Evolutionary conservation across 441 rosid species (phyloP).

Genomic region (Euphorbia celastroides): DNA sequence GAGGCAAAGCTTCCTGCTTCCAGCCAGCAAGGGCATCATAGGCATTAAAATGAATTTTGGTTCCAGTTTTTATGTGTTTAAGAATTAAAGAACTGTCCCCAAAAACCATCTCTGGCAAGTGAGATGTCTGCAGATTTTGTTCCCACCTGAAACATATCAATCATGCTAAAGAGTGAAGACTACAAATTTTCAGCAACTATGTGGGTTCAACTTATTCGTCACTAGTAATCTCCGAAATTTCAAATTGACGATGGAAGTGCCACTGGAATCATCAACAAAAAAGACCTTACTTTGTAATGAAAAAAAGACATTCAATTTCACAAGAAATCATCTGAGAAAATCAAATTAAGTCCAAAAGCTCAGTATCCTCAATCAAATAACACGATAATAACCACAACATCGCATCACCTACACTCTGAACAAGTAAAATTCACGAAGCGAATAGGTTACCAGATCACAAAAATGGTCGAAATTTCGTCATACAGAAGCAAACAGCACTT

Average conservation of each 20-base stretch:
- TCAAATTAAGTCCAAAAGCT: not conserved
- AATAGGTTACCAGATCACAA: not conserved
- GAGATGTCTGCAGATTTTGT: conserved; percentile 66
- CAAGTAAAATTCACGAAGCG: not conserved
- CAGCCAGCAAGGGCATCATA: conserved; percentile 84
- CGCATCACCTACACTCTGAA: not conserved
- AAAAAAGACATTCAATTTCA: not conserved
- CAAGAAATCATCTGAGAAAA: not conserved
- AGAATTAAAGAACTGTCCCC: conserved; percentile 69
- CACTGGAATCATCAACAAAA: not conserved
- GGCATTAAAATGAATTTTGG: conserved; percentile 72
- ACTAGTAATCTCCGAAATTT: not conserved
- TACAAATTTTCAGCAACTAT: not conserved
- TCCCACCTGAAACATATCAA: conserved; percentile 65
- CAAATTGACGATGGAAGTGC: not conserved
- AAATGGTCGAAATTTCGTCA: too few relatives aligned
- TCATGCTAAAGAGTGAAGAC: not conserved
- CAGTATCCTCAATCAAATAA: not conserved
- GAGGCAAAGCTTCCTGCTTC: conserved; percentile 81
- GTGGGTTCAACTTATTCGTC: not conserved
- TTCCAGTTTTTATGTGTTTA: conserved; percentile 48
- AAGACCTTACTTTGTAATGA: not conserved
- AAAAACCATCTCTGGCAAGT: conserved; percentile 90
- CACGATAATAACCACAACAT: not conserved
- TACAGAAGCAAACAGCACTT: too few relatives aligned